Percentiles rank a stretch among this genome's conserved stretches.
Evolutionary conservation across 306 rosid genomes (phyloP).

Genomic region (Pyrus communis): DNA sequence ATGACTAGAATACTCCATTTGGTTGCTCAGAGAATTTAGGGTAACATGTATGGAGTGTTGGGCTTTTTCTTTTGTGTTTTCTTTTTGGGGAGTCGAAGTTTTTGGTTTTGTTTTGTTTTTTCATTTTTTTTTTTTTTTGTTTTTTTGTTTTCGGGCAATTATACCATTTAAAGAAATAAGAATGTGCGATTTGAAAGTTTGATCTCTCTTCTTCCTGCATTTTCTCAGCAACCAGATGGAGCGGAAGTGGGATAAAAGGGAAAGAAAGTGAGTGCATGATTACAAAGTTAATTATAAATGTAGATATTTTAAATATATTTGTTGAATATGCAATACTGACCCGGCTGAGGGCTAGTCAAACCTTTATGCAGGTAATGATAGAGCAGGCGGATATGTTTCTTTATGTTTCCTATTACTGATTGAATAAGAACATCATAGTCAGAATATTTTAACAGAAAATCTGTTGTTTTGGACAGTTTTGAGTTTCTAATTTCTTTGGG

Average conservation of each 20-base stretch:
- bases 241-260: constrained; percentile 34
- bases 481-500: too few species aligned
- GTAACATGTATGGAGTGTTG: not conserved
- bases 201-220: constrained; percentile 40
- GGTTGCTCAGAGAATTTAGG: not conserved
- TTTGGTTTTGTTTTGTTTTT: not conserved
- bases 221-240: constrained; percentile 43
- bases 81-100: not conserved
- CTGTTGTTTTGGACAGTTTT: too few species aligned
- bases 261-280: constrained; percentile 31
- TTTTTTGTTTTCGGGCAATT: not conserved
- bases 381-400: not conserved
- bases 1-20: not conserved
- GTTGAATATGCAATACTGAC: not conserved
- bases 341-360: constrained; percentile 1
- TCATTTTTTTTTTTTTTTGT: not conserved
- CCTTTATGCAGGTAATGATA: not conserved
- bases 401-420: not conserved
- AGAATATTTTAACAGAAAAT: not conserved
- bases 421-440: not conserved
- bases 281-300: constrained; percentile 17
- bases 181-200: constrained; percentile 14
- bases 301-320: not conserved
- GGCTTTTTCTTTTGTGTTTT: not conserved
- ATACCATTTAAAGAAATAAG: not conserved